Evolutionary conservation across 2,329 filamentous ascomycete species (phyloP), one percentile per base, ranked within the genome.

Genomic region (Helminthosporium solani): DNA sequence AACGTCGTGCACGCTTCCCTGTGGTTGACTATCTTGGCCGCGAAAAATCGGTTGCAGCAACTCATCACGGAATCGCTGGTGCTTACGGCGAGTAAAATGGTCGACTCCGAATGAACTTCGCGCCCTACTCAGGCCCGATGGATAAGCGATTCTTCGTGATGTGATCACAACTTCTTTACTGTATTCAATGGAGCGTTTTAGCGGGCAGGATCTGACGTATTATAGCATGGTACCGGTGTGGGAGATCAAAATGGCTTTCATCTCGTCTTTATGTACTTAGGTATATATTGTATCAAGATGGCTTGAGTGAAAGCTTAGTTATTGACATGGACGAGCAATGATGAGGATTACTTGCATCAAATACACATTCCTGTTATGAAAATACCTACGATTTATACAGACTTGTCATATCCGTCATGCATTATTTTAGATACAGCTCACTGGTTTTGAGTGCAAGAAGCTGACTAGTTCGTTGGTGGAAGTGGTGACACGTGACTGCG

Each of bases 1-100:
- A 94, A 75, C 80, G 87, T 45, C 81, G 81, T 50, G 88, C 88
- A 33, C 80, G 88, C 34, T 94, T 78, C 71, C 88, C 88, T 1
- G 68, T 74, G 3, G 75, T 78, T 15, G 75, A 78, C 40, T 63
- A 68, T n/a, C 52, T 70, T 20, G 75, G 75, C 35, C 67, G 66
- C 19, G 58, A 64, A 47, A 53, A 60, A 46, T 66, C 66, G n/a
- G 61, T 63, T 16, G 38, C 44, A 11, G 64, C 68, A 18, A 54
- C 58, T 23, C 62, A 70, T 44, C 67, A 70, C 37, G 67, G 66
- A 16, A 42, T 60, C 43, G 68, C 68, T 14, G 68, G 66, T 30
- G 67, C 68, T 11, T 53, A 44, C 27, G 67, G 67, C 33, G 65
- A 71, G 53, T 71, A 44, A 59, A 8, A 12, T 31, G 25, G 7